Evolutionary conservation across 2,329 filamentous ascomycete species (phyloP).

Genomic region (Laburnicola sp.): DNA sequence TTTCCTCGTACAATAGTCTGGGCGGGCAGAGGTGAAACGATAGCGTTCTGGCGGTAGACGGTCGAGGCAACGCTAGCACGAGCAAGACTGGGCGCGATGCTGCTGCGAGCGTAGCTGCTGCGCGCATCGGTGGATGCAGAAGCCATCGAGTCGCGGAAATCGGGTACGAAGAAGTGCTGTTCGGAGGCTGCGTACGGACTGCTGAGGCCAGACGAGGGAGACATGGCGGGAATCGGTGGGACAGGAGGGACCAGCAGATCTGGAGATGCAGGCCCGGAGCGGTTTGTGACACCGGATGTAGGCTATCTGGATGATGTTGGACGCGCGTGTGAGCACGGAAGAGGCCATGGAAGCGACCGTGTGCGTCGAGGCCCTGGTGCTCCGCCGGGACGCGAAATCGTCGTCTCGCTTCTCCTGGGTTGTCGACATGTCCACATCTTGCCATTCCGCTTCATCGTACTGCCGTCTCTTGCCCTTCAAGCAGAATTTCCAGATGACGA

Average conservation of each 20-base stretch:
- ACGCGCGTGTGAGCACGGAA: slow-evolving; percentile 91
- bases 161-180: slow-evolving; percentile 91
- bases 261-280: slow-evolving; percentile 81
- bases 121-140: slow-evolving; percentile 68
- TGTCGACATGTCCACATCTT: slow-evolving; percentile 54
- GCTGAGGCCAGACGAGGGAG: slow-evolving; percentile 59
- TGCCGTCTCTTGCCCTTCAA: slow-evolving; percentile 77
- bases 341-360: slow-evolving; percentile 92
- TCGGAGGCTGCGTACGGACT: slow-evolving; percentile 64
- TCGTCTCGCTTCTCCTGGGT: slow-evolving; percentile 60
- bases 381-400: slow-evolving; percentile 58
- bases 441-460: slow-evolving; percentile 60
- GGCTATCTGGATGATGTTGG: slow-evolving; percentile 98
- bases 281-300: slow-evolving; percentile 96
- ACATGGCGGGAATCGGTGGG: slow-evolving; percentile 75
- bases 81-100: slow-evolving; percentile 54
- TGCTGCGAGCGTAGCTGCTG: slow-evolving; percentile 51
- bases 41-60: slow-evolving; percentile 88
- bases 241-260: slow-evolving; percentile 85
- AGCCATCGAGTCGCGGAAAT: slow-evolving; percentile 88
- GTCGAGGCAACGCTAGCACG: slow-evolving; percentile 77
- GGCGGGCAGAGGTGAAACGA: slow-evolving; percentile 75
- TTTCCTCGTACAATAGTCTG: slow-evolving; percentile 86
- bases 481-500: slow-evolving; percentile 84
- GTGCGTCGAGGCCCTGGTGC: slow-evolving; percentile 75